Evolutionary conservation across 2,329 filamentous ascomycete species (phyloP), one percentile per base, ranked within the genome.

Genomic region (Aspergillus transmontanensis): DNA sequence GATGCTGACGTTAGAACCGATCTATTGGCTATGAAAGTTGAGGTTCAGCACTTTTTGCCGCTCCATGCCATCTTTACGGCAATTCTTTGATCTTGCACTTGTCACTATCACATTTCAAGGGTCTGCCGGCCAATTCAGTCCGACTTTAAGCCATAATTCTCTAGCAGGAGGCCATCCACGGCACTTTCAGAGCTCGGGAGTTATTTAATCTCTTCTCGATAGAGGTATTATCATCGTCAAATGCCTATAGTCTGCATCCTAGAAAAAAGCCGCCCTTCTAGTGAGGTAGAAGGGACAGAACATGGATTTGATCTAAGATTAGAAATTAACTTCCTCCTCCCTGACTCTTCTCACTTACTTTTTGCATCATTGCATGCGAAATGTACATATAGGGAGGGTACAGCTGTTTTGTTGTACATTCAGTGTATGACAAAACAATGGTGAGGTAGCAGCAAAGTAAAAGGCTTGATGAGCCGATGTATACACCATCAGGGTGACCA

Each of bases 11-110:
- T 41, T 46, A 57, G 46, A 46, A 23, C 14, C 53, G 36, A 50
- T 50, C 30, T 32, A 66, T 66, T 66, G 64, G 64, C 36, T 28
- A 36, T 51, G 14, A 34, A 23, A 9, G 28, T 26, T 54, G 30
- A 36, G 46, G 41, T 50, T 21, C 55, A 41, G 41, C 51, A 34
- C 19, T 11, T 28, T 6, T 57, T 60, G 30, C 26, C 34, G 36
- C 32, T 46, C 23, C 30, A 48, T 59, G 23, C 39, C 12, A 41
- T 23, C 39, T 9, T 57, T 50, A 28, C 54, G 32, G 41, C 36
- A 46, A 48, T 46, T 26, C 59, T 0, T n/a, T 62, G 14, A 46
- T 12, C 50, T 34, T 6, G 30, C 41, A 57, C 53, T 53, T 41
- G 53, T 58, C 53, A 62, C 59, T 56, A 55, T 51, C 59, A 61